These are phyloP conservation scores for Daedalea quercina DNA, from an alignment of 768 basidiomycete genomes.

Conservation along the genomic window DNA sequence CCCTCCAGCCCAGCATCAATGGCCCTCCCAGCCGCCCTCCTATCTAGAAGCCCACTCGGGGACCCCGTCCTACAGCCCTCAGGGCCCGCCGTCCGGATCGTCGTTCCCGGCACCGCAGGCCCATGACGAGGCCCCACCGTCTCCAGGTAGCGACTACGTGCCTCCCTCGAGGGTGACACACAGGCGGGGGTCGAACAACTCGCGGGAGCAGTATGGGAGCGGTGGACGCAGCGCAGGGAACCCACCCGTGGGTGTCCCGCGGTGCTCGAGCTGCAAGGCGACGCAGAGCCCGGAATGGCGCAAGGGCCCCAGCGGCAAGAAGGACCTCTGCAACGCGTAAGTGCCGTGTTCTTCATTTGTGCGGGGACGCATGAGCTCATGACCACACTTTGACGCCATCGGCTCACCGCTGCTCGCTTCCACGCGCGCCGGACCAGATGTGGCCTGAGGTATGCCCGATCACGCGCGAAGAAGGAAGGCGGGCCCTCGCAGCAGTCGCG, in stretches of 20 bases:
- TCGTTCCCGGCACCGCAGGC: conserved; percentile 2
- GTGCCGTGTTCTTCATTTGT: conserved; percentile 26
- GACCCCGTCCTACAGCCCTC: conserved; percentile 12
- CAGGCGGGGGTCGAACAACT: conserved; percentile 37
- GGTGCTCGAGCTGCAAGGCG: conserved; percentile 76
- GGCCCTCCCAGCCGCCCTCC: conserved; percentile 37
- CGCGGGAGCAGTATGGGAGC: conserved; percentile 39
- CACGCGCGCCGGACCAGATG: conserved; percentile 43
- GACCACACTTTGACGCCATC: conserved; percentile 2
- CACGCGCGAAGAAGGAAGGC: conserved; percentile 84
- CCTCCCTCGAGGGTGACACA: conserved; percentile 43
- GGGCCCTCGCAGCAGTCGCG: conserved; percentile 43
- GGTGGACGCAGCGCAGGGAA: conserved; percentile 48
- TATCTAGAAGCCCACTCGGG: conserved; percentile 26
- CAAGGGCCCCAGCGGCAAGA: conserved; percentile 85
- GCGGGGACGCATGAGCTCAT: neutral
- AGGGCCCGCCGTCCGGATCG: conserved; percentile 6
- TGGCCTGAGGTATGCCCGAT: conserved; percentile 80
- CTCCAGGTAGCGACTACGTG: conserved; percentile 27
- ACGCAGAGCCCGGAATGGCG: conserved; percentile 87
- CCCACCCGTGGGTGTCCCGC: conserved; percentile 63
- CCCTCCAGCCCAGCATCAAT: conserved; percentile 30
- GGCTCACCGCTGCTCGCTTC: conserved; percentile 7
- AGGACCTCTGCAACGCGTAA: conserved; percentile 90
- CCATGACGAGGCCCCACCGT: conserved; percentile 17